Conservation (phyloP, 305 asterid genomes). For the Plantago rigida region DNA sequence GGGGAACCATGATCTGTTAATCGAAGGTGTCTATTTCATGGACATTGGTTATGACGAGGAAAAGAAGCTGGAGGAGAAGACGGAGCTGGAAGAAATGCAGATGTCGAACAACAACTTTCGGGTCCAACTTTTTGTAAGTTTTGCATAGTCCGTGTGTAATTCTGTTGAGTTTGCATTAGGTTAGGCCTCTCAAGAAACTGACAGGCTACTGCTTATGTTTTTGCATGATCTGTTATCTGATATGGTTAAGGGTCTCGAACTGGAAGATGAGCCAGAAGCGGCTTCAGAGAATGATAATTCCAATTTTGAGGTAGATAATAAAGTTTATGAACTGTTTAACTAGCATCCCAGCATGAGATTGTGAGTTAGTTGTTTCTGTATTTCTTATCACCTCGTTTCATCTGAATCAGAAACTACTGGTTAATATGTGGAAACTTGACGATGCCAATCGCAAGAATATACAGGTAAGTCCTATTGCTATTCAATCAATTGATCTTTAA, state of each 20-base stretch:
- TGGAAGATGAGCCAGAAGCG: not conserved
- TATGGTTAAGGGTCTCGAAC: not conserved
- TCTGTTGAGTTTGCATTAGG: not conserved
- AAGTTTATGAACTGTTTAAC: too few species aligned
- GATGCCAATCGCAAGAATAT: not conserved
- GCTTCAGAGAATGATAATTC: not conserved
- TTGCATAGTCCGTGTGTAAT: not conserved
- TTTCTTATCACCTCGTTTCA: not conserved
- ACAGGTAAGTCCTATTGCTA: not conserved
- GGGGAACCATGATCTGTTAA: conserved; percentile 7
- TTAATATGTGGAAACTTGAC: conserved; percentile 1
- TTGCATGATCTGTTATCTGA: not conserved
- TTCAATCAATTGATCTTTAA: not conserved
- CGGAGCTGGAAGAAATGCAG: conserved; percentile 4
- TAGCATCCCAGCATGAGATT: not conserved
- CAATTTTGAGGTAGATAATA: not conserved
- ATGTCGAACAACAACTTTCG: not conserved
- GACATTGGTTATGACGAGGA: not conserved
- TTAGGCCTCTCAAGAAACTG: too few species aligned
- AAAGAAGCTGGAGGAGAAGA: conserved; percentile 5
- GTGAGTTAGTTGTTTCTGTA: not conserved
- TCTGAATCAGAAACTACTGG: conserved; percentile 1
- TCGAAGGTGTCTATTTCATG: conserved; percentile 12
- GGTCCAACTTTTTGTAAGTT: conserved; percentile 1
- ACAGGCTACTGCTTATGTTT: not conserved